Percentiles rank a stretch among this genome's conserved stretches.
Conservation (phyloP, 345 rosid genomes). For the Citrus reticulata region DNA sequence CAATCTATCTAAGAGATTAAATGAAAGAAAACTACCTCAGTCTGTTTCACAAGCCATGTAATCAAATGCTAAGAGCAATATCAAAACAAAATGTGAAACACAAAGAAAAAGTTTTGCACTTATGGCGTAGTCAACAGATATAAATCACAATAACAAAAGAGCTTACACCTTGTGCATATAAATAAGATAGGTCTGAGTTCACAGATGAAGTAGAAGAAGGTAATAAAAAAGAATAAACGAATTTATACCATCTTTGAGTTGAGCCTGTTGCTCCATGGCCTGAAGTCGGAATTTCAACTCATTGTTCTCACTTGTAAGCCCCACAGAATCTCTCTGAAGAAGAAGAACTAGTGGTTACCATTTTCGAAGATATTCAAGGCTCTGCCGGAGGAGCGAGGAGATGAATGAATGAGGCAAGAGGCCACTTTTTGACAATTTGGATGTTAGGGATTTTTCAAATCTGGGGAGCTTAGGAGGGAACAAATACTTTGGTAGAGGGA, state of each 20-base stretch:
- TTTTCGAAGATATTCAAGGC: too few species aligned
- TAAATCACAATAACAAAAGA: background rate
- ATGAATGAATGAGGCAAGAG: too few species aligned
- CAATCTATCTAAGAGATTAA: background rate
- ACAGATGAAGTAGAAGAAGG: background rate
- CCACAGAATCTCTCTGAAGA: slow-evolving; percentile 45
- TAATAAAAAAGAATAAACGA: background rate
- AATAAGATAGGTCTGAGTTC: background rate
- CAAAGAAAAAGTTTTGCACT: background rate
- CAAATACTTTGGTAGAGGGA: too few species aligned
- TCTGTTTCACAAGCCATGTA: background rate
- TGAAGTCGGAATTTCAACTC: slow-evolving; percentile 62
- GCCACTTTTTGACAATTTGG: too few species aligned
- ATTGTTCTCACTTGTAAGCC: slow-evolving; percentile 43
- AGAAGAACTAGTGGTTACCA: background rate
- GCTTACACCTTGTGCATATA: background rate
- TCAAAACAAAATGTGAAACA: background rate
- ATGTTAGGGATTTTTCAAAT: too few species aligned
- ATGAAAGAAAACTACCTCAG: background rate
- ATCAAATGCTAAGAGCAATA: background rate
- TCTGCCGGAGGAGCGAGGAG: too few species aligned
- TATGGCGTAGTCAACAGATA: background rate
- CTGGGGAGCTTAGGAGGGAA: too few species aligned
- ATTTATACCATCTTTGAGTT: slow-evolving; percentile 48
- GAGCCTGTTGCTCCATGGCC: slow-evolving; percentile 64